A percentile compares a stretch with the other conserved stretches of the same genome.
Evolutionary conservation across 2,329 filamentous ascomycete species (phyloP).

Genomic region (Colletotrichum tabaci): DNA sequence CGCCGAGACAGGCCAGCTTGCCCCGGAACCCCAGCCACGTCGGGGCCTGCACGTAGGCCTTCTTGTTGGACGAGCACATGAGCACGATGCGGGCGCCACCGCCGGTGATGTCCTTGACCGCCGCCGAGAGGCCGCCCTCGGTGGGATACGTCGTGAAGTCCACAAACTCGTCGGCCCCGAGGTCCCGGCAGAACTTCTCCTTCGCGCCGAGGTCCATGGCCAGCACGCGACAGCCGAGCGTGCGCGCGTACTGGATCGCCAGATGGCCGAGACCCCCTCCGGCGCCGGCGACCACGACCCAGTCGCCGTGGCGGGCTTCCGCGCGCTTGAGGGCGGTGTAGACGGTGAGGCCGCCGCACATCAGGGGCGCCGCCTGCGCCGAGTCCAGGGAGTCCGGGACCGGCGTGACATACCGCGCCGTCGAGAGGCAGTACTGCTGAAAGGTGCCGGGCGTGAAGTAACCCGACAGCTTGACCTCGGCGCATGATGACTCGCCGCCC

Average conservation of each 20-base stretch:
- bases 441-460: conserved; percentile 48
- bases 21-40: conserved; percentile 48
- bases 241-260: conserved; percentile 50
- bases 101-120: conserved; percentile 41
- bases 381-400: conserved; percentile 54
- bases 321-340: conserved; percentile 67
- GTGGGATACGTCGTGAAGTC: conserved; percentile 45
- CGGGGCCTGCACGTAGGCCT: conserved; percentile 45
- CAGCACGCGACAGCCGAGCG: conserved; percentile 49
- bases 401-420: conserved; percentile 59
- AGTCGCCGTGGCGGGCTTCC: conserved; percentile 45
- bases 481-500: conserved; percentile 45
- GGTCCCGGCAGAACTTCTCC: conserved; percentile 44
- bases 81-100: conserved; percentile 45
- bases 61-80: conserved; percentile 46
- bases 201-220: conserved; percentile 48
- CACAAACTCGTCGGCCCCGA: conserved; percentile 48
- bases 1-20: conserved; percentile 49
- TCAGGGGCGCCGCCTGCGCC: conserved; percentile 68
- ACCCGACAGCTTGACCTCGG: conserved; percentile 45
- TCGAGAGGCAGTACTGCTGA: conserved; percentile 45
- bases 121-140: conserved; percentile 25
- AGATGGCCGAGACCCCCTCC: conserved; percentile 51
- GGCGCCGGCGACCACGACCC: conserved; percentile 49
- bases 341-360: conserved; percentile 77